These are phyloP conservation scores for Roridomyces roridus DNA, from an alignment of 768 basidiomycete species.

Conservation along the genomic window DNA sequence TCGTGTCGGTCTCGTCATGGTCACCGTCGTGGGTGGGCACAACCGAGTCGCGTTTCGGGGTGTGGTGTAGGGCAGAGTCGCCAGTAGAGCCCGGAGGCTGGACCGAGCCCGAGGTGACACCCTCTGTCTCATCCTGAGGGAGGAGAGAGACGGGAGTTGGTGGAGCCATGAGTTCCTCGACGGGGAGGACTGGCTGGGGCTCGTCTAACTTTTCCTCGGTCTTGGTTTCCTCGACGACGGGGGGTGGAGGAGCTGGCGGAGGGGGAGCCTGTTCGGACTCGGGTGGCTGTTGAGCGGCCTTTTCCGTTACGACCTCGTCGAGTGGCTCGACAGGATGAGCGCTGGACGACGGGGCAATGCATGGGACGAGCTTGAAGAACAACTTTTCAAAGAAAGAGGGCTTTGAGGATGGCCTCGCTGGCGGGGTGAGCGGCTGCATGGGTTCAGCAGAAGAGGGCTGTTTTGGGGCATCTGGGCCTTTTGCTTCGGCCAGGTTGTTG, in stretches of 20 bases:
- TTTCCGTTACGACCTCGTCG: slow-evolving; percentile 14
- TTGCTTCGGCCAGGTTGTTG: too few relatives aligned
- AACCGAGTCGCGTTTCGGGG: slow-evolving; percentile 49
- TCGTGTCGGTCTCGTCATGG: slow-evolving; percentile 39
- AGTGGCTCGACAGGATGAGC: slow-evolving; percentile 18
- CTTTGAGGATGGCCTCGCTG: neutral
- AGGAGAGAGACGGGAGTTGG: slow-evolving; percentile 25
- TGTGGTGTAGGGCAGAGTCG: slow-evolving; percentile 31
- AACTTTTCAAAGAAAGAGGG: slow-evolving; percentile 5
- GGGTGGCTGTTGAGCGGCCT: slow-evolving; percentile 13
- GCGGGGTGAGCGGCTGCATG: neutral
- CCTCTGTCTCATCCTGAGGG: slow-evolving; percentile 71
- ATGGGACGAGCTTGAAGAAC: slow-evolving; percentile 5
- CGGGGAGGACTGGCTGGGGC: slow-evolving; percentile 5
- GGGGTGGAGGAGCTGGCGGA: neutral
- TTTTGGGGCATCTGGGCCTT: neutral
- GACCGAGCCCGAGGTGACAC: slow-evolving; percentile 88
- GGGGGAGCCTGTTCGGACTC: neutral
- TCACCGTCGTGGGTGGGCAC: slow-evolving; percentile 12
- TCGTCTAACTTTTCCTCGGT: neutral
- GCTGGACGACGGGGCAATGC: slow-evolving; percentile 17
- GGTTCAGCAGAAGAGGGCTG: neutral
- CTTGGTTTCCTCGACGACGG: neutral
- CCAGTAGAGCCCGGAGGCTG: slow-evolving; percentile 89
- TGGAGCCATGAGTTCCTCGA: slow-evolving; percentile 23